Evolutionary conservation across 2,329 filamentous ascomycete species (phyloP).

Genomic region (Trichoderma sp.): DNA sequence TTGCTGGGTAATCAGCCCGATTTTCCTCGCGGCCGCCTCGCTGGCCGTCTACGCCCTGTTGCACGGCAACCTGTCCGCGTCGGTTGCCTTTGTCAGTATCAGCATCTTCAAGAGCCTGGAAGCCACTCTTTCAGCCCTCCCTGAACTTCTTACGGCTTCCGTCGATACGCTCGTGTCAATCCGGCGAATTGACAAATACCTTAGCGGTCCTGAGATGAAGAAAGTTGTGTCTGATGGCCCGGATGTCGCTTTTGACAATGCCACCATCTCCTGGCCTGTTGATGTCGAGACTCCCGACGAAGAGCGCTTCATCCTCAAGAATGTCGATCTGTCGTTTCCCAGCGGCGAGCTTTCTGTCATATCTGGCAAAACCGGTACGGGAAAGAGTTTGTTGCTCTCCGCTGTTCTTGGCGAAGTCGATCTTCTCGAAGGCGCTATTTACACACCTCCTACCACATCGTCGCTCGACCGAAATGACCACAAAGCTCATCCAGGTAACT

Average conservation of each 20-base stretch:
- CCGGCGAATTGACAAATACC: constrained; percentile 70
- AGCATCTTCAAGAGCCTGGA: constrained; percentile 76
- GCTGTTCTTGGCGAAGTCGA: constrained; percentile 77
- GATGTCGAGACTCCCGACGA: constrained; percentile 60
- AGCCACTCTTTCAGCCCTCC: constrained; percentile 68
- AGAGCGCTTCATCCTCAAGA: constrained; percentile 65
- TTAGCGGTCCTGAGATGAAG: constrained; percentile 66
- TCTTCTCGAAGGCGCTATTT: constrained; percentile 63
- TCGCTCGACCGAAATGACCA: constrained; percentile 60
- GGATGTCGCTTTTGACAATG: constrained; percentile 66
- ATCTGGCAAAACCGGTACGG: constrained; percentile 75
- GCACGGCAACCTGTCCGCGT: constrained; percentile 65
- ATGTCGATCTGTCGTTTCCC: constrained; percentile 69
- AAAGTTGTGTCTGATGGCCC: constrained; percentile 57
- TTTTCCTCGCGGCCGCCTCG: constrained; percentile 71
- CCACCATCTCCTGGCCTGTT: constrained; percentile 73
- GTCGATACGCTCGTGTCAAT: constrained; percentile 75
- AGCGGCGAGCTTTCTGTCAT: constrained; percentile 70
- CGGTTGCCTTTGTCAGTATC: constrained; percentile 77
- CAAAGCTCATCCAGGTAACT: constrained; percentile 64
- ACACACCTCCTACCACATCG: constrained; percentile 54
- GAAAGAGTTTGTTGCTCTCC: constrained; percentile 74
- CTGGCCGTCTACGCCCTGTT: constrained; percentile 68
- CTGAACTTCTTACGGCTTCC: constrained; percentile 70
- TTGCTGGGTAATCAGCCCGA: constrained; percentile 74